phyloP scores from a whole-genome alignment of 2,329 filamentous ascomycete species.

The Talaromyces sp. region DNA sequence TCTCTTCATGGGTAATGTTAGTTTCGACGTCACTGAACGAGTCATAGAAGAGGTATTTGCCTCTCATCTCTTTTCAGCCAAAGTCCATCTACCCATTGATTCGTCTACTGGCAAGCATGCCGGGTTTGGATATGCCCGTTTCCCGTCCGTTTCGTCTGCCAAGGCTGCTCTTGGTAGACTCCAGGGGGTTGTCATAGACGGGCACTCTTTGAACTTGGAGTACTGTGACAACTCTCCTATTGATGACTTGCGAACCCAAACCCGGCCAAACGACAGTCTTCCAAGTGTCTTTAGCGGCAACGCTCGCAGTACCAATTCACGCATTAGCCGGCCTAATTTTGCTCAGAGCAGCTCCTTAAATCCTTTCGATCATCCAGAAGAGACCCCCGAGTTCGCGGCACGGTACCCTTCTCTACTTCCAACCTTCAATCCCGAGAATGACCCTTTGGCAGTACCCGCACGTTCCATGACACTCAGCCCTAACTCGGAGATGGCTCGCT shows the following conservation, averaged over 20 bases:
- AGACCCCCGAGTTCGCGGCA: conserved; percentile 30
- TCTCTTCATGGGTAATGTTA: conserved; percentile 42
- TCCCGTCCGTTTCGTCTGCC: conserved; percentile 34
- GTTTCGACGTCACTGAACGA: conserved; percentile 35
- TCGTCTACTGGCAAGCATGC: conserved; percentile 32
- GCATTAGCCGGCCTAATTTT: neutral
- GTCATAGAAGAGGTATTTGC: conserved; percentile 37
- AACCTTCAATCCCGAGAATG: conserved; percentile 14
- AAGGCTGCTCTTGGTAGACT: conserved; percentile 35
- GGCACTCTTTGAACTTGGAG: conserved; percentile 40
- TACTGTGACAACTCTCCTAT: conserved; percentile 32
- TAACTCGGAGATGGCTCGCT: conserved; percentile 27
- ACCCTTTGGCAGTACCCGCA: conserved; percentile 13
- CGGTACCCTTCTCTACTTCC: conserved; percentile 36
- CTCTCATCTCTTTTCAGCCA: conserved; percentile 35
- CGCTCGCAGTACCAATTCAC: conserved; percentile 2
- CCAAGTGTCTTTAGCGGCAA: conserved; percentile 12
- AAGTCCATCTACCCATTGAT: conserved; percentile 35
- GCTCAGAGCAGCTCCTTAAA: neutral
- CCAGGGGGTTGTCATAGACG: conserved; percentile 37
- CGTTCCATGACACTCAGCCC: conserved; percentile 23
- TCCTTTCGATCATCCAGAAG: conserved; percentile 28
- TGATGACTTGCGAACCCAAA: conserved; percentile 12
- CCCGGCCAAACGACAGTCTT: conserved; percentile 2
- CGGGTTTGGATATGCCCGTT: conserved; percentile 40